phyloP scores from a whole-genome alignment of 2,329 filamentous ascomycete species.

The Fusarium irregulare region DNA sequence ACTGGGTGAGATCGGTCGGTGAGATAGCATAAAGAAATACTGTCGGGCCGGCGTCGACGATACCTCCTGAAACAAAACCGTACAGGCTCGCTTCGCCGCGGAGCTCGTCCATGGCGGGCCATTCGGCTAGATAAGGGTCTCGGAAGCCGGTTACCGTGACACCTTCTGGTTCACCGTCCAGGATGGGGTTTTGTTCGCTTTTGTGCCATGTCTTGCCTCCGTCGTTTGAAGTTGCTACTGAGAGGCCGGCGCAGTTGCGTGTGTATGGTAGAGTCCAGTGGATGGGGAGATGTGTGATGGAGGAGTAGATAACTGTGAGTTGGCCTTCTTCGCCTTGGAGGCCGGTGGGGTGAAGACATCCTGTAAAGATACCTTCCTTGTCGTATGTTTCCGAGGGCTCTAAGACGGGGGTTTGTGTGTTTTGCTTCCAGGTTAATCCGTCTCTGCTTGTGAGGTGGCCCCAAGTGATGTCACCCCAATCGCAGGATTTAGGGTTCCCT shows the following conservation, averaged over 20 bases:
- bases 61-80: conserved; percentile 61
- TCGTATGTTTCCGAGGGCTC: conserved; percentile 58
- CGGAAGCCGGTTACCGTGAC: conserved; percentile 50
- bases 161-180: conserved; percentile 46
- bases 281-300: conserved; percentile 50
- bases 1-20: conserved; percentile 53
- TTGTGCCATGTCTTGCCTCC: conserved; percentile 52
- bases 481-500: conserved; percentile 52
- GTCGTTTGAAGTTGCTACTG: conserved; percentile 54
- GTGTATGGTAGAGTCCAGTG: conserved; percentile 55
- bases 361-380: conserved; percentile 63
- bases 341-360: conserved; percentile 61
- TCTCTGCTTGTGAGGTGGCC: conserved; percentile 62
- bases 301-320: conserved; percentile 52
- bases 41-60: conserved; percentile 55
- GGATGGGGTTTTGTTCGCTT: conserved; percentile 47
- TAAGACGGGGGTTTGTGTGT: conserved; percentile 48
- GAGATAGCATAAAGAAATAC: conserved; percentile 60
- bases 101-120: conserved; percentile 45
- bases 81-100: conserved; percentile 51
- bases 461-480: conserved; percentile 58
- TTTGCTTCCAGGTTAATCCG: conserved; percentile 57
- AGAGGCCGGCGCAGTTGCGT: conserved; percentile 55
- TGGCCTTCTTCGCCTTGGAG: conserved; percentile 54
- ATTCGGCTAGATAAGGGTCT: conserved; percentile 50